Base-by-base conservation (phyloP, 2,329 filamentous ascomycete genomes). In the Fusarium marasasianum region DNA sequence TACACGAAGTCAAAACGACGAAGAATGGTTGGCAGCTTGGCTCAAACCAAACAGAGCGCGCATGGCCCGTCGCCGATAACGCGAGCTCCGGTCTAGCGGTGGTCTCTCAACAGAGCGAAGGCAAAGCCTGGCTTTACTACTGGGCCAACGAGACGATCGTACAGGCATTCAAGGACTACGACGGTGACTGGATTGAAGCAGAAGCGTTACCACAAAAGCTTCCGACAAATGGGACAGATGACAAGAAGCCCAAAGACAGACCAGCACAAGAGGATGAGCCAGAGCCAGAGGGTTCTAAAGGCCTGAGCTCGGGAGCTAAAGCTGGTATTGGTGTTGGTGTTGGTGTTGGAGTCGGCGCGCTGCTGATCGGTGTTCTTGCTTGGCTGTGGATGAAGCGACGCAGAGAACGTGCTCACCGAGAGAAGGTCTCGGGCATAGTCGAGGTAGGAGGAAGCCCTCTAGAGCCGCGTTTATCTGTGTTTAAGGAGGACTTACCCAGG, bases 81-180 rank as follows among this genome's bases (percentile, higher is more conserved):
- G 38, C 38, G 12, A 67, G 40, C 8, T 67, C 63, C 14, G 33
- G 63, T 4, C 6, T 67, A 5, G 63, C 64, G 1, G 53, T 67
- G 8, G 63, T 65, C 18, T 67, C 65, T 22, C 45, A 40, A 5
- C 44, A 67, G 20, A 48, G 51, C 2, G 64, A 67, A 5, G 62
- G 51, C 5, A 50, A 60, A 15, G 33, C 22, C 3, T 67, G 64
- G 64, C 10, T 67, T 1, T 67, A 67, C 51, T 67, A 67, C 4
- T 67, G 63, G 63, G 8, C 64, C 18, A 67, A 67, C 20, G 18
- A 60, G 38, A 67, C 64, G 1, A 67, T 67, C 5, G 44, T 67
- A 1, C 51, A 67, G 22, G 54, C 64, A 1, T 67, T 60, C 20
- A 67, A 57, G 14, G 44, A 41, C 14, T 60, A 66, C 1, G 62